Evolutionary conservation across 139 green algal species (phyloP), one percentile per base, ranked within the genome.

Genomic region (Limnomonas spitsbergensis): DNA sequence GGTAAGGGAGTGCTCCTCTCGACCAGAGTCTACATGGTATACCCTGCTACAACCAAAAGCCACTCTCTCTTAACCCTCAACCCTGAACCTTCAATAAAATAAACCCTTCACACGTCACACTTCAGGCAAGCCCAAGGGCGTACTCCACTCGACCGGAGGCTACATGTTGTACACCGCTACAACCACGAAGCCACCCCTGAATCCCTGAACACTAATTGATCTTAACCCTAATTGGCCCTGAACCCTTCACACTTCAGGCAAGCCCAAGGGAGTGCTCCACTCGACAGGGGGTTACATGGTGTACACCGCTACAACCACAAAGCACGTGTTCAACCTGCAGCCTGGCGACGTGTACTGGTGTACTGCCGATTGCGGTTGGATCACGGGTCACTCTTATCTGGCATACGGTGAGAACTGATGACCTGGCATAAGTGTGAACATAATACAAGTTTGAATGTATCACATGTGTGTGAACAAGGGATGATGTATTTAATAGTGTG

Each of bases 281-380:
- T 96, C 88, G 47, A 96, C 90, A 4, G 90, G 88, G 35, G 92
- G 93, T 47, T 97, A 95, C 90, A 97, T 98, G 93, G 79, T 86
- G 52, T 87, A 87, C 75, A 73, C 80, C 35, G 86, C 81, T 32
- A 85, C 87, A 47, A 97, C 92, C 47, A 89, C 88, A 85, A 95
- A 95, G 83, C 94, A 95, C 78, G 83, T 94, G 20, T 95, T 97
- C 76, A 89, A 95, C 78, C 78, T 94, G 78, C 84, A 92, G 38
- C 81, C 77, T 0, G 91, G 88, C 0, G 95, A 98, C 81, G 83
- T 98, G 2, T 98, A 94, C 86, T 98, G 93, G 95, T 98, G 90
- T 84, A 98, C 94, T 14, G 95, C 95, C 1, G 94, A 98, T 88
- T 98, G 95, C 86, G 96, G 96, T 39, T 99, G 96, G 96, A 98